Percentiles rank a stretch among this genome's conserved stretches.
Conservation (phyloP, 805 yeast genomes). For the Suhomyces prunicola region DNA sequence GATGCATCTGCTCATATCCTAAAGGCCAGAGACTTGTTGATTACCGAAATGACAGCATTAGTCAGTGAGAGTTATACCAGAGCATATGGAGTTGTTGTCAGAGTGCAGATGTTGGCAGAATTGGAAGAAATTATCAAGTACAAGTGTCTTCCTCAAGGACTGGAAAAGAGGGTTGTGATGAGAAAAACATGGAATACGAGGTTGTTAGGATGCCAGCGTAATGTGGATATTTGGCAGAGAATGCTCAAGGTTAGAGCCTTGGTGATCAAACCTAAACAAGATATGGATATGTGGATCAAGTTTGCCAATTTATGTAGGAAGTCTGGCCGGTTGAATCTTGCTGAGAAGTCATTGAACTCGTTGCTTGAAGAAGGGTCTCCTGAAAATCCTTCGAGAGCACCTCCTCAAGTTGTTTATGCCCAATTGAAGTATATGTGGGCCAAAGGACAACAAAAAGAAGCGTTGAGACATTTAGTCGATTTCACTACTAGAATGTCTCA, state of each 20-base stretch:
- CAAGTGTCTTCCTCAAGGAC: conserved; percentile 78
- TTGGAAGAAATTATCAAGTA: conserved; percentile 91
- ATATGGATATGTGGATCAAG: conserved; percentile 97
- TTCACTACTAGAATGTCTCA: conserved; percentile 89
- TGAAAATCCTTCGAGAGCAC: conserved; percentile 68
- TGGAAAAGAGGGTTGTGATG: conserved; percentile 74
- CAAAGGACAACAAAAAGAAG: conserved; percentile 82
- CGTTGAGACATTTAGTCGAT: conserved; percentile 78
- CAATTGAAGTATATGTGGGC: conserved; percentile 98
- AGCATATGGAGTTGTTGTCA: conserved; percentile 93
- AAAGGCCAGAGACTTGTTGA: conserved; percentile 82
- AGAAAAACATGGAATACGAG: conserved; percentile 93
- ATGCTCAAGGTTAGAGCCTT: conserved; percentile 89
- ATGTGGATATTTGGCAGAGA: conserved; percentile 99
- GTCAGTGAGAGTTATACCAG: conserved; percentile 95
- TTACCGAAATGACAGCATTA: conserved; percentile 89
- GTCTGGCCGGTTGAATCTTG: conserved; percentile 86
- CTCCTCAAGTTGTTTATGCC: conserved; percentile 96
- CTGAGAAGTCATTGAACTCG: conserved; percentile 84
- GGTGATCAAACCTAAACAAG: conserved; percentile 92
- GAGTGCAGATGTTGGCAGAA: conserved; percentile 97
- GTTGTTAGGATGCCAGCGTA: conserved; percentile 88
- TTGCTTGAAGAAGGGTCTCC: conserved; percentile 73
- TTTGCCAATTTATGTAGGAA: conserved; percentile 95
- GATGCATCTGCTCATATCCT: conserved; percentile 77